Evolutionary conservation across 345 rosid genomes (phyloP), one percentile per base, ranked within the genome.

Genomic region (Populus alba): DNA sequence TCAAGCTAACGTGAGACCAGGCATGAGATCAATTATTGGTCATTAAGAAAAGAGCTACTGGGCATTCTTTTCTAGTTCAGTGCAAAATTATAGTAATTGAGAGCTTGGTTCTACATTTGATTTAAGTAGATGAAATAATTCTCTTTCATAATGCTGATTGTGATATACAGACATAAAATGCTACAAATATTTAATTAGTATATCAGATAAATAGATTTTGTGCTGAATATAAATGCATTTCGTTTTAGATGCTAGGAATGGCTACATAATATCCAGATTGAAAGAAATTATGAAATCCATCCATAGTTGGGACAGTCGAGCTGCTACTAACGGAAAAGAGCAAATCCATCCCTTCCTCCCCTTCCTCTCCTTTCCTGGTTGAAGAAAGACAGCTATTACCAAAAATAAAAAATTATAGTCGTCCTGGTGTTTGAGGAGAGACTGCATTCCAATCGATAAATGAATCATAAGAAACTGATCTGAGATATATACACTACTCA

Each of bases 401-500:
- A 39, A 39, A 39, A 39, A 39, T 1, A 17, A 4, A 53, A n/a
- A 53, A 8, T 22, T 35, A 33, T 23, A 62, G n/a, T 10, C 27
- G 7, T 35, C 29, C 39, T 25, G 69, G 70, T 41, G 37, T 39
- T 61, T 8, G 22, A 12, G 61, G 23, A 27, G 20, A 49, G 18
- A 72, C 71, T 78, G 66, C 68, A 31, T 73, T 39, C 77, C 29
- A 33, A 38, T 41, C 18, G 45, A 55, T 65, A 70, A 67, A 65
- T 62, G 11, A 74, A 57, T 49, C n/a, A 37, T 39, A 27, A 6
- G 74, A 27, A 70, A 75, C 67, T 71, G 65, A 72, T 23, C 61
- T 55, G 27, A 61, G 70, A 73, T 51, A 55, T 66, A 63, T 12
- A 13, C 63, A 53, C 85, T 93, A 95, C 79, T 92, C 87, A 9